Evolutionary conservation across 768 basidiomycete species (phyloP).

Genomic region (Crassisporium funariophilum): DNA sequence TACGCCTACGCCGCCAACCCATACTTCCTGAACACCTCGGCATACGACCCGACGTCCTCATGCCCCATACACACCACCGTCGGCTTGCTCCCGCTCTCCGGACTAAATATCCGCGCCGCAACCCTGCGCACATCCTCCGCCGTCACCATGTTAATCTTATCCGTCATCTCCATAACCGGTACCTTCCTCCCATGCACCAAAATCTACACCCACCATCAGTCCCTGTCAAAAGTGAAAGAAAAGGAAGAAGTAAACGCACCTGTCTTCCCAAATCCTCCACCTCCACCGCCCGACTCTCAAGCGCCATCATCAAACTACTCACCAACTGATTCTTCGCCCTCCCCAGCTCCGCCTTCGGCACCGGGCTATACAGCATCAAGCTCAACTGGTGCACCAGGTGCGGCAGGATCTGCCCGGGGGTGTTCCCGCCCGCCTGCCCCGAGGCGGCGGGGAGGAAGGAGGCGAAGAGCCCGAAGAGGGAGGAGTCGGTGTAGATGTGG

Average conservation of each 20-base stretch:
- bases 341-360: conserved; percentile 69
- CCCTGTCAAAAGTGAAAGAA: neutral
- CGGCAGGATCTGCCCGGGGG: conserved; percentile 70
- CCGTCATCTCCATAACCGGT: conserved; percentile 88
- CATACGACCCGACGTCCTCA: conserved; percentile 73
- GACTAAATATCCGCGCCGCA: conserved; percentile 74
- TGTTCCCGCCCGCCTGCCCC: conserved; percentile 60
- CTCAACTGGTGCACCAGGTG: conserved; percentile 90
- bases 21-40: conserved; percentile 66
- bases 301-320: conserved; percentile 89
- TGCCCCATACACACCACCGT: conserved; percentile 86
- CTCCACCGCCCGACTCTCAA: conserved; percentile 83
- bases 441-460: conserved; percentile 72
- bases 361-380: conserved; percentile 68
- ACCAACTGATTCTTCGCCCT: conserved; percentile 97
- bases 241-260: conserved; percentile 36
- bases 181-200: conserved; percentile 87
- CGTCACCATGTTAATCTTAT: conserved; percentile 77
- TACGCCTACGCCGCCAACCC: conserved; percentile 63
- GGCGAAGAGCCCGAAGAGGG: conserved; percentile 89
- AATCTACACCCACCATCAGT: conserved; percentile 45
- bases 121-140: conserved; percentile 72
- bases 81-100: conserved; percentile 60
- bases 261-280: conserved; percentile 93
- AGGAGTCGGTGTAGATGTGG: conserved; percentile 94